Base-by-base conservation (phyloP, 371 early-diverging fungal species). In the Thermomucor indicae-seudaticae region DNA sequence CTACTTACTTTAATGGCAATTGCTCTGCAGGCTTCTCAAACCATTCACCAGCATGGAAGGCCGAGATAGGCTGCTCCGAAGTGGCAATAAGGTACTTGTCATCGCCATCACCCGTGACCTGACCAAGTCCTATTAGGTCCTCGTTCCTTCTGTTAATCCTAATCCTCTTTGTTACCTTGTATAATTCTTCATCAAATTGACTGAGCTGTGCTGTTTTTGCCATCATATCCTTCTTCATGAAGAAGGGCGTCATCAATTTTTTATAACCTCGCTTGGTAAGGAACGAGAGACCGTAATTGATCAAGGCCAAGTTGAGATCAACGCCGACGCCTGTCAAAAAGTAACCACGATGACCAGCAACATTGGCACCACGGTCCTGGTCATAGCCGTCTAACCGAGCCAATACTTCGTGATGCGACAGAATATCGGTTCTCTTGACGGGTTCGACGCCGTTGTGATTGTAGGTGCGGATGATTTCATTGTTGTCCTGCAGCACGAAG, bases 71-170 rank as follows among this genome's bases (percentile, higher is more conserved):
- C 79, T 99, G 99, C 73, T 99, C 99, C 19, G 94, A 92, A 40
- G 99, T 99, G 41, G 99, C 99, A 65, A 99, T 99, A 57, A 99
- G 76, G 75, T 99, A 99, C 74, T 92, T 90, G 60, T 97, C 95
- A 51, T 95, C 93, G 60, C 85, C 92, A 39, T 91, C 95, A 34
- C 88, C 91, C 55, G 80, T 66, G 32, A 90, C 70, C 67, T 66
- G 30, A 42, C 19, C 12, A 42, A 4, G 42, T 20, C 17, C 23
- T 5, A 6, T 37, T 37, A 37, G 37, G n/a, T n/a, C n/a, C n/a
- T n/a, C n/a, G n/a, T n/a, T n/a, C n/a, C n/a, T n/a, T n/a, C n/a
- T n/a, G n/a, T n/a, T n/a, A n/a, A n/a, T n/a, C n/a, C n/a, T n/a
- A n/a, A n/a, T n/a, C n/a, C n/a, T n/a, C n/a, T n/a, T 11, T 14